These are phyloP conservation scores for Aspergillus cavernicola DNA, from an alignment of 495 filamentous ascomycete species.

Conservation along the genomic window DNA sequence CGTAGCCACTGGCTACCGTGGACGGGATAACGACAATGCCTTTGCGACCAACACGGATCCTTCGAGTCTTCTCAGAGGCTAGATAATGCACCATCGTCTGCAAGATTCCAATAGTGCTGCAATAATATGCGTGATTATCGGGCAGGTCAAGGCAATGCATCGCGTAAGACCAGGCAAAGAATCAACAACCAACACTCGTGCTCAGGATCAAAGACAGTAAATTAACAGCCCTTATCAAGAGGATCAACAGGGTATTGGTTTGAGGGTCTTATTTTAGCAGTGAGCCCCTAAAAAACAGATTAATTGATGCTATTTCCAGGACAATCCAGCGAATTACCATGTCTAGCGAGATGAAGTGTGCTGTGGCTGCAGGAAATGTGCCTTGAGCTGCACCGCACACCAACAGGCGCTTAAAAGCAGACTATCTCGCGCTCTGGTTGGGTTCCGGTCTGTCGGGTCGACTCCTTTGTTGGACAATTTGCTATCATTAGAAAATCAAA, in stretches of 20 bases:
- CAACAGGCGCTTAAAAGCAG: slow-evolving; percentile 35
- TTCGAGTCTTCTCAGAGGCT: not conserved
- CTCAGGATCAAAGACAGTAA: not conserved
- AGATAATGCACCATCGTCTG: not conserved
- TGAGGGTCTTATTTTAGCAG: too few species aligned
- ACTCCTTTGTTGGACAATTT: slow-evolving; percentile 5
- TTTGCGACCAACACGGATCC: not conserved
- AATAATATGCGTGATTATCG: not conserved
- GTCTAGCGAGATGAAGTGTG: slow-evolving; percentile 9
- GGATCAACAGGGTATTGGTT: too few species aligned
- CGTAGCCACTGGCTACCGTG: too few species aligned
- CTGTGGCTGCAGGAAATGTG: slow-evolving; percentile 25
- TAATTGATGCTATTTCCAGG: not conserved
- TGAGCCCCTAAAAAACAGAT: not conserved
- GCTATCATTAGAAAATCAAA: slow-evolving; percentile 22
- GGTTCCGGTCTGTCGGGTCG: slow-evolving; percentile 15
- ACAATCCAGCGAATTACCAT: not conserved
- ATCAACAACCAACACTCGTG: not conserved
- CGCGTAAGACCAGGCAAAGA: not conserved
- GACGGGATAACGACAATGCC: not conserved
- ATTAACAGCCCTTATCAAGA: too few species aligned
- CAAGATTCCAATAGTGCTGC: not conserved
- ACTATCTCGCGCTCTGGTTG: slow-evolving; percentile 5
- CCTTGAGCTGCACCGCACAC: slow-evolving; percentile 10
- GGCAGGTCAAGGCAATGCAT: not conserved